These are phyloP conservation scores for Juncus effusus DNA, from an alignment of 176 grass and related monocot species.

Conservation along the genomic window DNA sequence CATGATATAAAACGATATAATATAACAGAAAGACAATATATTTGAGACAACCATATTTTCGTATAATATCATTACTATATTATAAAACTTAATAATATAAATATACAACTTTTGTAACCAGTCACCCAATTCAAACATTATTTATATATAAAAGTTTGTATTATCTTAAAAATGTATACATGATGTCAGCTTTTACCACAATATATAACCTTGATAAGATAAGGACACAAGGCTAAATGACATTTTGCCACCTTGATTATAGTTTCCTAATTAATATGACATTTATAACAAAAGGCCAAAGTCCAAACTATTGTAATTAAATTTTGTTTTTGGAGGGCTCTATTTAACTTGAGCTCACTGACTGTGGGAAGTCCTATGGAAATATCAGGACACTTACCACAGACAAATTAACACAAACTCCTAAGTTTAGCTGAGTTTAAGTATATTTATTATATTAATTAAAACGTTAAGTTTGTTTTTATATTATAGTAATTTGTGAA, in stretches of 20 bases:
- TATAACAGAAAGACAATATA: no score
- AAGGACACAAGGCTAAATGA: slow-evolving; percentile 23
- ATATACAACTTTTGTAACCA: no score
- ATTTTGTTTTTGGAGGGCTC: slow-evolving; percentile 10
- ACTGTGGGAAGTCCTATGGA: slow-evolving; percentile 13
- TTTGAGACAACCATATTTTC: no score
- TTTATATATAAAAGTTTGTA: no score
- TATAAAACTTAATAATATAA: no score
- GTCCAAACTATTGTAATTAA: slow-evolving; percentile 10
- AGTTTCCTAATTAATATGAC: slow-evolving; percentile 7
- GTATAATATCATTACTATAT: no score
- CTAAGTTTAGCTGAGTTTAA: neutral
- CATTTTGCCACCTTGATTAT: slow-evolving; percentile 23
- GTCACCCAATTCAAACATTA: no score
- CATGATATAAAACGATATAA: no score
- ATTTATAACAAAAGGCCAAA: slow-evolving; percentile 11
- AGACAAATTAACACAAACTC: slow-evolving; percentile 28
- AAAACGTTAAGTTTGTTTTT: neutral
- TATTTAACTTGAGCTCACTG: slow-evolving; percentile 17
- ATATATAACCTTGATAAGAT: slow-evolving; percentile 16
- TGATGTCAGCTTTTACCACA: slow-evolving; percentile 13
- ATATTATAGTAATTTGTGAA: neutral
- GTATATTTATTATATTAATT: neutral
- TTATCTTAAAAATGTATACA: neutral
- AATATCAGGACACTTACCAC: slow-evolving; percentile 18